These are phyloP conservation scores for Phalaenopsis hybrid DNA, from an alignment of 116 monocot genomes.

Conservation along the genomic window DNA sequence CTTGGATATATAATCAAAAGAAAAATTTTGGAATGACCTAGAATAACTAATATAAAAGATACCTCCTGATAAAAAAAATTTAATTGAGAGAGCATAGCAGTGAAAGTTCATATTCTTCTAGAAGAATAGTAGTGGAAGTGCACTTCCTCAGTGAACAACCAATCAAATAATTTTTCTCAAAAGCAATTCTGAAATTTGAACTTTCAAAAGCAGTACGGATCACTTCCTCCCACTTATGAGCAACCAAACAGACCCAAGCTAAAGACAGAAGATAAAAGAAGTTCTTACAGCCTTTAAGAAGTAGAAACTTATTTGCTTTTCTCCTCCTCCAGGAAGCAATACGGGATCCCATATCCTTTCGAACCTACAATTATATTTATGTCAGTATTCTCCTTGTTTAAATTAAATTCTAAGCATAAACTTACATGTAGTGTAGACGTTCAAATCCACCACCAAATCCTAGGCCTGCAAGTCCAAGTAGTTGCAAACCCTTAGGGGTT, in stretches of 20 bases:
- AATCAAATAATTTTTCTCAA: background rate
- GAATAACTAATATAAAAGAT: no score
- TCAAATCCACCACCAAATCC: constrained; percentile 90
- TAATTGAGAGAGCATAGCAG: no score
- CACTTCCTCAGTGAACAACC: background rate
- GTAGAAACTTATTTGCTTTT: constrained; percentile 65
- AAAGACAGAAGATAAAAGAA: background rate
- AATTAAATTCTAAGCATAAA: background rate
- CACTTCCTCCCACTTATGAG: background rate
- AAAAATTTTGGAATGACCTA: no score
- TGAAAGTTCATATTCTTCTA: no score
- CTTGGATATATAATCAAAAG: no score
- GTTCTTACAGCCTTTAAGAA: constrained; percentile 60
- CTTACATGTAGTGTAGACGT: constrained; percentile 88
- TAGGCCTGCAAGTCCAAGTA: constrained; percentile 73
- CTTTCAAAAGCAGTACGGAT: background rate
- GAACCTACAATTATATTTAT: constrained; percentile 40
- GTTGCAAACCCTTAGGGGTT: constrained; percentile 78
- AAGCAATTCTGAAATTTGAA: background rate
- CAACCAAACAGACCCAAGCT: background rate
- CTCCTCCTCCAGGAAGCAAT: constrained; percentile 50
- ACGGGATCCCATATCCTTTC: constrained; percentile 91
- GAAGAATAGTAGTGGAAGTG: no score
- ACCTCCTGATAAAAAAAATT: no score
- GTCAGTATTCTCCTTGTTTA: background rate